Evolutionary conservation across 208 protist genomes (phyloP).

Genomic region (Trypanosoma platydactyli): DNA sequence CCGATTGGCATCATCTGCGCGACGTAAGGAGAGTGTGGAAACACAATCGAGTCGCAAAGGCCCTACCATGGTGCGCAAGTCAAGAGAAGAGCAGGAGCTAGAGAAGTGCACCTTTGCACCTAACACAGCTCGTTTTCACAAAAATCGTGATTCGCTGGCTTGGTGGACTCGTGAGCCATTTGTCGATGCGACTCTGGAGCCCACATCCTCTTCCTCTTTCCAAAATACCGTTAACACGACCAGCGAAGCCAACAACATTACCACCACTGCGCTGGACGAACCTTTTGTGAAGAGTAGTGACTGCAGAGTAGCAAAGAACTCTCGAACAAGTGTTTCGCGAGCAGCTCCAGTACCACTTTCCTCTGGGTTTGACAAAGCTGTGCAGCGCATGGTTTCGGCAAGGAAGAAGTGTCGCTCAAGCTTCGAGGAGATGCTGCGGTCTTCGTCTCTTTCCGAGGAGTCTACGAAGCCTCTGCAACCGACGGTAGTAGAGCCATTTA

Average conservation of each 20-base stretch:
- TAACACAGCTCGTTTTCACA: conserved; percentile 21
- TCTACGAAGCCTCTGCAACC: background rate
- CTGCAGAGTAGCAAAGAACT: background rate
- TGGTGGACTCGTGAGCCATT: conserved; percentile 23
- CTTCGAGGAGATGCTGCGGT: conserved; percentile 29
- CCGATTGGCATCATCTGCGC: background rate
- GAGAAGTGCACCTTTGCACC: conserved; percentile 28
- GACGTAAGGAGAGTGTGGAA: background rate
- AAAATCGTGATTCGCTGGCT: conserved; percentile 24
- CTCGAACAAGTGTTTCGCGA: background rate
- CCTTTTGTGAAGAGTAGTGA: background rate
- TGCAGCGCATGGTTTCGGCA: conserved; percentile 52
- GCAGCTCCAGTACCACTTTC: conserved; percentile 12
- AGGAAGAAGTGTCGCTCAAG: conserved; percentile 5
- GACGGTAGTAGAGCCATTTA: conserved; percentile 36
- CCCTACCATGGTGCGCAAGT: background rate
- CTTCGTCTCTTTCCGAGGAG: conserved; percentile 1
- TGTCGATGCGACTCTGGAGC: conserved; percentile 3
- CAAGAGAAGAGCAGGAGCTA: conserved; percentile 15
- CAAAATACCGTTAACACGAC: background rate
- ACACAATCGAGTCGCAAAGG: background rate
- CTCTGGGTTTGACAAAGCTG: conserved; percentile 45
- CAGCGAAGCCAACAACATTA: no score
- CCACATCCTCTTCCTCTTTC: background rate
- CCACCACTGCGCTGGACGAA: background rate